Evolutionary conservation across 2,329 filamentous ascomycete genomes (phyloP), one percentile per base, ranked within the genome.

Genomic region (Phyllosticta citribraziliensis): DNA sequence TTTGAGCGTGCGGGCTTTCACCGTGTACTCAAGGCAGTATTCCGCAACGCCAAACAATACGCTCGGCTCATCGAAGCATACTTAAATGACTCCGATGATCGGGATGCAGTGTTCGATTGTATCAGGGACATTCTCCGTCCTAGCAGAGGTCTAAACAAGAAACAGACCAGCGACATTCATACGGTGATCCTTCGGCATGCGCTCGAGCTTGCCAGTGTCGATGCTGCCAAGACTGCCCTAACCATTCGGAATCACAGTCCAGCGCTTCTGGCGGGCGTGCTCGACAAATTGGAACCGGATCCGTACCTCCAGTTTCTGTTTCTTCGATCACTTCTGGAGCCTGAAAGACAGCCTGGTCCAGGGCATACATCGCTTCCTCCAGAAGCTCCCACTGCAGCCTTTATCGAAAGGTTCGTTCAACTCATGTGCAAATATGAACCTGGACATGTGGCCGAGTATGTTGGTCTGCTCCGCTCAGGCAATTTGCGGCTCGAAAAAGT

Each of bases 401-500:
- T 65, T 27, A 60, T 65, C 20, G 94, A 97, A 72, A 82, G 82
- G 60, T 97, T 97, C 72, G 86, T 97, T 4, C 88, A 88, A 67
- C 82, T 99, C 24, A 92, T 97, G 86, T 99, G 95, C 75, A 84
- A 79, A 61, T 96, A 91, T 71, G 84, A 96, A 63, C 84, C 91
- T 2, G 76, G 82, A 0, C 90, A 92, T 67, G 93, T 99, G 1
- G 89, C 89, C 2, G 87, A 91, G 60, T 99, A 94, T 71, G 84
- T 97, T 27, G 86, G 88, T 47, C 72, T 84, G 1, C 80, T 96
- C 2, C 88, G 91, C 66, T 86, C 87, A 2, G 86, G 88, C 11
- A 87, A 97, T 70, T 76, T 99, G 27, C 83, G 86, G 24, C 81
- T 99, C 0, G 89, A 94, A 12, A 82, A 85, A 58, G 81, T 99